A percentile compares a stretch with the other conserved stretches of the same genome.
These are phyloP conservation scores for Ramichloridium luteum DNA, from an alignment of 2,329 filamentous ascomycete species.

Conservation along the genomic window DNA sequence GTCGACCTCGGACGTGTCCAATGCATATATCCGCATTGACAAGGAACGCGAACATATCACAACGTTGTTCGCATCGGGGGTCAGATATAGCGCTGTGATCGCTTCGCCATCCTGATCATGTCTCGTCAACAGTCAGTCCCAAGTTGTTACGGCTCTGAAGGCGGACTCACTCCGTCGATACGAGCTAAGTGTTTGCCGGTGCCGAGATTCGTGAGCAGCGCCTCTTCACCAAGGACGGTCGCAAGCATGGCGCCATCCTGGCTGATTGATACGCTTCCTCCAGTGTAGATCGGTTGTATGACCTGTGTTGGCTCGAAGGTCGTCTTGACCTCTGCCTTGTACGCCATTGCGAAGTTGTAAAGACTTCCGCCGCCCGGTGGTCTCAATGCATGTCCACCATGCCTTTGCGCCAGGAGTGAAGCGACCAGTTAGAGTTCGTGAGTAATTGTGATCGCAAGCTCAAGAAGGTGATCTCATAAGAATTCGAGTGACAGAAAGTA, in stretches of 20 bases:
- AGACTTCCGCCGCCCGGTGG: too few species aligned
- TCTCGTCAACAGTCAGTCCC: slow-evolving; percentile 29
- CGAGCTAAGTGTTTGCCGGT: slow-evolving; percentile 71
- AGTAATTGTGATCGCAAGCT: too few species aligned
- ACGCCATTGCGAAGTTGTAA: too few species aligned
- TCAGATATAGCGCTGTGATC: slow-evolving; percentile 69
- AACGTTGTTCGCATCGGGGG: slow-evolving; percentile 75
- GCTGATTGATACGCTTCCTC: slow-evolving; percentile 75
- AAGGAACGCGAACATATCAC: slow-evolving; percentile 89
- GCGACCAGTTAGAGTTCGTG: too few species aligned
- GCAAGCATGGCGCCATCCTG: slow-evolving; percentile 70
- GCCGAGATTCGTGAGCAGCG: slow-evolving; percentile 69
- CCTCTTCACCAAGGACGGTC: slow-evolving; percentile 85
- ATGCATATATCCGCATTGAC: slow-evolving; percentile 80
- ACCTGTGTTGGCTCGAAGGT: slow-evolving; percentile 77
- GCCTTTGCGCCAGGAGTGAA: too few species aligned
- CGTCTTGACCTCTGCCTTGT: slow-evolving; percentile 55
- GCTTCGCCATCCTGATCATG: slow-evolving; percentile 47
- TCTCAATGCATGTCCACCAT: too few species aligned
- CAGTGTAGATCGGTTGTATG: slow-evolving; percentile 87
- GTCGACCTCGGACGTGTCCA: slow-evolving; percentile 47
- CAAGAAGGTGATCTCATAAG: too few species aligned
- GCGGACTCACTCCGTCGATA: slow-evolving; percentile 65
- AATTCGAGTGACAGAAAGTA: too few species aligned
- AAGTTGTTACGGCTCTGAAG: slow-evolving; percentile 4